Evolutionary conservation across 2,329 filamentous ascomycete species (phyloP).

Genomic region (Colletotrichum paranaense): DNA sequence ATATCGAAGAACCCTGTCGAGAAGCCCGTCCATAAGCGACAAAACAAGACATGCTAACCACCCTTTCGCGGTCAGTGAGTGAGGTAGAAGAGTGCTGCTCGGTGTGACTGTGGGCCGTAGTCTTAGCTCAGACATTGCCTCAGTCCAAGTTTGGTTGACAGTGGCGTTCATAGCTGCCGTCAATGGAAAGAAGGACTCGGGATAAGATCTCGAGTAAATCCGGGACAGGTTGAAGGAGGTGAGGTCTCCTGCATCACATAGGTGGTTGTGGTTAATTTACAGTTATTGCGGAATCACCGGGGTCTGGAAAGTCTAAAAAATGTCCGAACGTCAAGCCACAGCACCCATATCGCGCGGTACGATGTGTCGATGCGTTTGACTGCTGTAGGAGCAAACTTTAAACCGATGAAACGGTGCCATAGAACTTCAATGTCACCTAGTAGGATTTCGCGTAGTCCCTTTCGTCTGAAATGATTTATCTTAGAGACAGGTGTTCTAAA

Average conservation of each 20-base stretch:
- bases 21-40: constrained; percentile 19
- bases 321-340: neutral
- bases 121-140: constrained; percentile 7
- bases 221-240: no score
- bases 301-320: neutral
- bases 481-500: no score
- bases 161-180: neutral
- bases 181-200: no score
- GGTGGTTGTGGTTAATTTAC: neutral
- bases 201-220: neutral
- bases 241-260: neutral
- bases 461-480: no score
- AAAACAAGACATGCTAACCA: constrained; percentile 19
- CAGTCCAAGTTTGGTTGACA: constrained; percentile 11
- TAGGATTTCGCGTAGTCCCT: no score
- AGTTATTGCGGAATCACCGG: neutral
- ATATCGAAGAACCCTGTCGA: constrained; percentile 8
- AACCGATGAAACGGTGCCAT: no score
- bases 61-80: constrained; percentile 3
- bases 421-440: no score
- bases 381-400: neutral
- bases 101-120: neutral
- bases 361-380: neutral
- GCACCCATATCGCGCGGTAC: neutral
- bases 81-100: neutral